These are phyloP conservation scores for Monosporascus ibericus DNA, from an alignment of 2,329 filamentous ascomycete genomes.

Conservation along the genomic window DNA sequence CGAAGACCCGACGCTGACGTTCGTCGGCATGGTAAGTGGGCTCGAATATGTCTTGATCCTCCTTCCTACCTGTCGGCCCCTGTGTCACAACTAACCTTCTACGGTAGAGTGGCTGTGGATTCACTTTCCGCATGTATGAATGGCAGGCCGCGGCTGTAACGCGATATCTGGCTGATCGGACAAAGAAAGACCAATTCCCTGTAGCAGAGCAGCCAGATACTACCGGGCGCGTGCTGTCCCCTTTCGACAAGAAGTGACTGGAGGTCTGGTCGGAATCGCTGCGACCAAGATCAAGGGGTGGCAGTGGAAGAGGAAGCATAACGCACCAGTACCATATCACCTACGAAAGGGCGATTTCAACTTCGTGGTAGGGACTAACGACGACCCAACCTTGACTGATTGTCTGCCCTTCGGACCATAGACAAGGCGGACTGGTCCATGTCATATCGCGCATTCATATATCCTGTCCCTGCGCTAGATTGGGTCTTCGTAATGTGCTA, in stretches of 20 bases:
- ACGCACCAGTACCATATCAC: too few species aligned
- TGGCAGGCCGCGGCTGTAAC: slow-evolving; percentile 33
- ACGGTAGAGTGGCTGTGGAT: slow-evolving; percentile 25
- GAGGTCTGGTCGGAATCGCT: slow-evolving; percentile 26
- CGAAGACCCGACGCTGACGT: slow-evolving; percentile 27
- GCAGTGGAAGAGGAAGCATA: slow-evolving; percentile 18
- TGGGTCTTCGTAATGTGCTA: too few species aligned
- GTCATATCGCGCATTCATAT: too few species aligned
- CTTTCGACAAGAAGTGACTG: slow-evolving; percentile 34
- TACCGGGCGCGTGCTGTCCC: slow-evolving; percentile 33
- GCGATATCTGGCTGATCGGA: slow-evolving; percentile 27
- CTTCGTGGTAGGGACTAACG: too few species aligned
- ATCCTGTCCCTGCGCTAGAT: too few species aligned
- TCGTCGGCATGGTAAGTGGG: slow-evolving; percentile 28
- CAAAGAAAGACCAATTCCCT: slow-evolving; percentile 15
- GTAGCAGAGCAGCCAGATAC: slow-evolving; percentile 23
- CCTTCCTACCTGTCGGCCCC: too few species aligned
- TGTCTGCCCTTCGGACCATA: too few species aligned
- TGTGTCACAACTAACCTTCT: not conserved
- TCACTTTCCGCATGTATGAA: slow-evolving; percentile 32
- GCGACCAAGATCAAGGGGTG: slow-evolving; percentile 22
- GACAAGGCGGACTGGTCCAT: too few species aligned
- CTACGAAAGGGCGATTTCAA: too few species aligned
- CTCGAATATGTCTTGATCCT: not conserved
- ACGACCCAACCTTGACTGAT: too few species aligned